Evolutionary conservation across 2,329 filamentous ascomycete genomes (phyloP), one percentile per base, ranked within the genome.

Genomic region (Ophiostoma himal-ulmi): DNA sequence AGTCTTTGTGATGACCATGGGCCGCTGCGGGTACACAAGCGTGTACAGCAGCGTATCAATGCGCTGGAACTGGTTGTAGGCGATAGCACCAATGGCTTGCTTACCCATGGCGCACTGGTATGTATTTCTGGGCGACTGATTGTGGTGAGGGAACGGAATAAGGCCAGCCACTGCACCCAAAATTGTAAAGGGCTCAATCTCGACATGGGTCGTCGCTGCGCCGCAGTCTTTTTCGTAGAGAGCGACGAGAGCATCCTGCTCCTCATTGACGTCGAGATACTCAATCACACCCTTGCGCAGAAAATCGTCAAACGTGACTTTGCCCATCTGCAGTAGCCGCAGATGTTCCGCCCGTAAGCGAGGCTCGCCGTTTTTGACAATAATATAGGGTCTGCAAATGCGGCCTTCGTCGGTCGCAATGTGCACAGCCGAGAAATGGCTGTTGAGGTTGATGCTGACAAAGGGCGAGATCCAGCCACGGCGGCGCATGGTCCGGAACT

Each of bases 91-190:
- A 78, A 99, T 98, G 54, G 95, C 95, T 91, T 99, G 95, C 82
- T 99, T 99, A 86, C 95, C 95, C 95, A 99, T 99, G 81, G 95
- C 95, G 82, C 94, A 97, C 84, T 98, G 94, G 77, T 99, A 99
- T 0, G 95, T 99, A 78, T 99, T 99, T 85, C 95, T 87, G 11
- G 95, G 95, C 20, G 96, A 99, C 79, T 99, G 95, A 80, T 99
- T 99, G 83, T 99, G 95, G 79, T 99, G 95, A 10, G 95, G 95
- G 77, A 98, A 99, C 5, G 95, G 95, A 78, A 99, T 99, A 52
- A 99, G 84, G 62, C 95, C 95, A 54, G 95, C 95, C 36, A 99
- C 95, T 66, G 95, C 95, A 36, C 95, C 95, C 17, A 99, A 86
- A 68, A 99, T 90, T 1, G 95, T 99, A 78, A 99, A 99, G 0